A percentile compares a stretch with the other conserved stretches of the same genome.
Conservation (phyloP, 2,329 filamentous ascomycete species). For the Hypoxylon sp. region DNA sequence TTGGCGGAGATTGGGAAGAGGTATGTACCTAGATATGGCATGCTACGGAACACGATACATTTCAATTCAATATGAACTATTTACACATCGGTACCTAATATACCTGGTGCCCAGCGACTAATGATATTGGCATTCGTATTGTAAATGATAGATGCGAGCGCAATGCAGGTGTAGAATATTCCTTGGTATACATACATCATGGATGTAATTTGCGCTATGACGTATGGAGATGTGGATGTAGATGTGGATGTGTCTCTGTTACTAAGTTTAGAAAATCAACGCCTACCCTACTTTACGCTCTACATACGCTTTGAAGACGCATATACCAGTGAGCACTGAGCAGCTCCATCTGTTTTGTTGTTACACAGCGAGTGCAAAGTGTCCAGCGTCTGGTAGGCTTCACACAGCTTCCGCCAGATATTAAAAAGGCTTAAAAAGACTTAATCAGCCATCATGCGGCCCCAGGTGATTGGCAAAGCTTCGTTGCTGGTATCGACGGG, state of each 20-base stretch:
- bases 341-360: not conserved
- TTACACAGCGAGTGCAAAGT: not conserved
- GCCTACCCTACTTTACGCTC: no score
- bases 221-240: not conserved
- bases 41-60: not conserved
- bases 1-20: not conserved
- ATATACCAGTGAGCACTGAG: no score
- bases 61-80: not conserved
- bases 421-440: not conserved
- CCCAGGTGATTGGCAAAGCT: slow-evolving; percentile 12
- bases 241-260: not conserved
- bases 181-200: not conserved
- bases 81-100: not conserved
- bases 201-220: not conserved
- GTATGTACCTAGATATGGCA: not conserved
- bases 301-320: no score
- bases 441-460: slow-evolving; percentile 14
- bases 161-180: not conserved
- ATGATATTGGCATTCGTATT: not conserved
- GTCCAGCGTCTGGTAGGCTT: not conserved
- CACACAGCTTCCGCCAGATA: not conserved
- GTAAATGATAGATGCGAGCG: not conserved
- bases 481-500: slow-evolving; percentile 27
- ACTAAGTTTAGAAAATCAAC: not conserved
- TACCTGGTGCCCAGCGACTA: no score